Base-by-base conservation (phyloP, 2,329 filamentous ascomycete species). In the Fusarium nurragi region DNA sequence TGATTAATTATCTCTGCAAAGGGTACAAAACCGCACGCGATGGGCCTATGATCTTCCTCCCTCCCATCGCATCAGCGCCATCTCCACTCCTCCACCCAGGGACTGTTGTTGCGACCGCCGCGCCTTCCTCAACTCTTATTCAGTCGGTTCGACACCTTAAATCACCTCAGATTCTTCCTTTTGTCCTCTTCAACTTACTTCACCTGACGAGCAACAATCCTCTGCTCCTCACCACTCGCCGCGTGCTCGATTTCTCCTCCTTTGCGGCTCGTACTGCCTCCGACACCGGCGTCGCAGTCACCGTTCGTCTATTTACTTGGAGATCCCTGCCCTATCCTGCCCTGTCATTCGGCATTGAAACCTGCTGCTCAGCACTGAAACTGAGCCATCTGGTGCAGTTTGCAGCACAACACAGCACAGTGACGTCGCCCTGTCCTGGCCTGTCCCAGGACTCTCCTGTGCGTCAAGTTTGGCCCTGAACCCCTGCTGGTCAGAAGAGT, bases 21-120 rank as follows among this genome's bases (percentile, higher is more conserved):
- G 21, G 6, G 14, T 30, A 14, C 12, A 26, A 6, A 30, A 28
- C 28, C 22, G n/a, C 49, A 25, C n/a, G 34, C 12, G 22, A 52
- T 52, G 49, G 28, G 22, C 26, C 49, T 36, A 6, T 52, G 44
- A 59, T 32, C 41, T 40, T 34, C 32, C 32, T 34, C 16, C 16
- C 22, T 25, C 21, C 10, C 36, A 28, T 50, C 36, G n/a, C 26
- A 44, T 32, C n/a, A n/a, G 14, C 30, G 36, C 45, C 64, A 66
- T 69, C 67, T 69, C 67, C 67, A 70, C 67, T 68, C 57, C 41
- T 56, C 68, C 65, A 60, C 62, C 57, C n/a, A 23, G 30, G n/a
- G 22, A 18, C 21, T 39, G 13, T 34, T 46, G 25, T 41, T 48
- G 26, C 54, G 45, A 60, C 60, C 49, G 30, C 50, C 37, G 48